Conservation (phyloP, 2,329 filamentous ascomycete species). For the Xylaria hypoxylon region DNA sequence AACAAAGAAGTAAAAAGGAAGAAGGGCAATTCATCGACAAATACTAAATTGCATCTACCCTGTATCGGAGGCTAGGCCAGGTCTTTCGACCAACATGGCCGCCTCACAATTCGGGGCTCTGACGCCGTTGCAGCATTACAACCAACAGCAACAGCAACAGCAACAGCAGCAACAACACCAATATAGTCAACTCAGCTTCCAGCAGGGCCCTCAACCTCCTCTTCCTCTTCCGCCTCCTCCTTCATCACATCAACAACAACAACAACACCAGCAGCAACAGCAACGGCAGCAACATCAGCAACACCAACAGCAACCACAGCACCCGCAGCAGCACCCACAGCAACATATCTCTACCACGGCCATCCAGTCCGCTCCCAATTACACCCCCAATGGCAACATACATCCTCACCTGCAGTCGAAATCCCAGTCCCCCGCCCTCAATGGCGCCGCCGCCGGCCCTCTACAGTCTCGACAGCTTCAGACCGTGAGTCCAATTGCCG, state of each 20-base stretch:
- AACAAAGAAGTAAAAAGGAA: too few relatives aligned
- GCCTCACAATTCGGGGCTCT: constrained; percentile 42
- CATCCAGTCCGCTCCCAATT: constrained; percentile 13
- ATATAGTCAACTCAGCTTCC: constrained; percentile 29
- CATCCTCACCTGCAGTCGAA: constrained; percentile 30
- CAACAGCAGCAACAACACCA: constrained; percentile 23
- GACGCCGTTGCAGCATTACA: constrained; percentile 42
- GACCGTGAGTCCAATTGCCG: constrained; percentile 21
- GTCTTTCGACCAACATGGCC: constrained; percentile 40
- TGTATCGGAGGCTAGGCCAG: constrained; percentile 19
- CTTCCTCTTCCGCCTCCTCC: background rate
- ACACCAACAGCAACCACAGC: background rate
- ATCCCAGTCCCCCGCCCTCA: constrained; percentile 19
- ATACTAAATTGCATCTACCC: background rate
- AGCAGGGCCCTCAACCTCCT: constrained; percentile 14
- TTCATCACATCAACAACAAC: constrained; percentile 20
- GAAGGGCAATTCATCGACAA: background rate
- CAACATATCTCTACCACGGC: constrained; percentile 9
- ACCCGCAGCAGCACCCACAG: constrained; percentile 1
- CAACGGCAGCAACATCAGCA: constrained; percentile 20
- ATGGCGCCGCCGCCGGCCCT: constrained; percentile 18
- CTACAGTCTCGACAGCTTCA: constrained; percentile 33
- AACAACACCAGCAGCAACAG: constrained; percentile 29
- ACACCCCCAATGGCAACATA: constrained; percentile 19
- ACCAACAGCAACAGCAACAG: constrained; percentile 29